A percentile compares a stretch with the other conserved stretches of the same genome.
Evolutionary conservation across 2,329 filamentous ascomycete genomes (phyloP).

Genomic region (Alternaria arbusti): DNA sequence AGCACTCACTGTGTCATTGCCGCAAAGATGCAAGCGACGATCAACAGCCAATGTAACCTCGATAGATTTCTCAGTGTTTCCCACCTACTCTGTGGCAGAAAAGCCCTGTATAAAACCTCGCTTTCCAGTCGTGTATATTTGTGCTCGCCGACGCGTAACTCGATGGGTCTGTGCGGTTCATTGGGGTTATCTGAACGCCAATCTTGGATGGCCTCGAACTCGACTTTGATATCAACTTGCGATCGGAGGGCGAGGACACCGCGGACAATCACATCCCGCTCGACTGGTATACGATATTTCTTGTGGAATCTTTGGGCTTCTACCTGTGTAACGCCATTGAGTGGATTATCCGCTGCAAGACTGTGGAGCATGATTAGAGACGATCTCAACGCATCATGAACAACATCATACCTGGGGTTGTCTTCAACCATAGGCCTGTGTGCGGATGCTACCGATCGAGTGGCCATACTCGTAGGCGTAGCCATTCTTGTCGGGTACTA

Average conservation of each 20-base stretch:
- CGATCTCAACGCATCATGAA: too few species aligned
- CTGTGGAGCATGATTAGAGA: too few species aligned
- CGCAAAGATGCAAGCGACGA: neutral
- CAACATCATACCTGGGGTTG: too few species aligned
- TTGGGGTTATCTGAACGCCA: too few species aligned
- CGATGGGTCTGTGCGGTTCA: too few species aligned
- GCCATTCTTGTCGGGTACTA: too few species aligned
- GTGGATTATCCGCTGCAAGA: too few species aligned
- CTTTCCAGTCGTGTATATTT: neutral
- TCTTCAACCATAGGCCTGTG: too few species aligned
- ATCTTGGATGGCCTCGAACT: neutral
- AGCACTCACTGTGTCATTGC: neutral
- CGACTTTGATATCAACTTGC: neutral
- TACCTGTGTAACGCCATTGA: too few species aligned
- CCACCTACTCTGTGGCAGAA: neutral
- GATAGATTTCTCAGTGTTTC: neutral
- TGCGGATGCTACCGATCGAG: too few species aligned
- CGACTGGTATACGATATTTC: neutral
- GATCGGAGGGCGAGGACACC: neutral
- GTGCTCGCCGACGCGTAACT: neutral
- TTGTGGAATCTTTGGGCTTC: too few species aligned
- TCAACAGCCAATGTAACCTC: neutral
- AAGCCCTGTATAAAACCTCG: neutral
- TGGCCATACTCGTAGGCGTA: too few species aligned
- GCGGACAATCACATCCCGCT: neutral